phyloP scores from a whole-genome alignment of 495 filamentous ascomycete genomes.

The Copromyces sp. region DNA sequence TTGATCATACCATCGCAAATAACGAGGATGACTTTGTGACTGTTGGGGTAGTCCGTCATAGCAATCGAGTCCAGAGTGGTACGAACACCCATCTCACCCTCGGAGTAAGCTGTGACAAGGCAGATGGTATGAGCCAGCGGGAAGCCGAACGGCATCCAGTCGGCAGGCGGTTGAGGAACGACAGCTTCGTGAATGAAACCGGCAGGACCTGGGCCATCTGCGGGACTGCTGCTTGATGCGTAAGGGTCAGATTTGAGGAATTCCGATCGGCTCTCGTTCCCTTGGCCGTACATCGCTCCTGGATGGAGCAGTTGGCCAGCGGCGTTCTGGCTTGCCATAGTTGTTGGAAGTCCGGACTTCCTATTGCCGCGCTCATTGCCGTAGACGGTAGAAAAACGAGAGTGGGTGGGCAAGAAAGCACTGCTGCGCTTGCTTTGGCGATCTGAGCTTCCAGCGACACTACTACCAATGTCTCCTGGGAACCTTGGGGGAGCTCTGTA shows the following conservation, averaged over 20 bases:
- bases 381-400: constrained; percentile 91
- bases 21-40: constrained; percentile 91
- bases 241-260: constrained; percentile 42
- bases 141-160: constrained; percentile 94
- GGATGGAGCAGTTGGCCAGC: constrained; percentile 66
- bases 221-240: constrained; percentile 45
- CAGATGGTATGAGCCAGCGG: constrained; percentile 90
- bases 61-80: constrained; percentile 95
- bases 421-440: constrained; percentile 72
- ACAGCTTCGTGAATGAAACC: constrained; percentile 94
- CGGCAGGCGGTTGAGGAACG: constrained; percentile 92
- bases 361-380: constrained; percentile 46
- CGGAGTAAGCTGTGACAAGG: constrained; percentile 94
- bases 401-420: constrained; percentile 70
- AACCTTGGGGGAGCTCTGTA: constrained; percentile 80
- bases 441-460: constrained; percentile 48
- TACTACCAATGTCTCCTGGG: constrained; percentile 52
- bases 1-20: constrained; percentile 98
- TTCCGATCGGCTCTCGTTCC: constrained; percentile 55
- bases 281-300: constrained; percentile 60
- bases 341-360: constrained; percentile 56
- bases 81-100: constrained; percentile 84
- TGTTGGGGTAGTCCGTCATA: constrained; percentile 97
- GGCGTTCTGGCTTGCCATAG: constrained; percentile 91
- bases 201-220: constrained; percentile 69